Percentiles rank a stretch among this genome's conserved stretches.
Evolutionary conservation across 768 basidiomycete species (phyloP).

Genomic region (Dioszegia hungarica): DNA sequence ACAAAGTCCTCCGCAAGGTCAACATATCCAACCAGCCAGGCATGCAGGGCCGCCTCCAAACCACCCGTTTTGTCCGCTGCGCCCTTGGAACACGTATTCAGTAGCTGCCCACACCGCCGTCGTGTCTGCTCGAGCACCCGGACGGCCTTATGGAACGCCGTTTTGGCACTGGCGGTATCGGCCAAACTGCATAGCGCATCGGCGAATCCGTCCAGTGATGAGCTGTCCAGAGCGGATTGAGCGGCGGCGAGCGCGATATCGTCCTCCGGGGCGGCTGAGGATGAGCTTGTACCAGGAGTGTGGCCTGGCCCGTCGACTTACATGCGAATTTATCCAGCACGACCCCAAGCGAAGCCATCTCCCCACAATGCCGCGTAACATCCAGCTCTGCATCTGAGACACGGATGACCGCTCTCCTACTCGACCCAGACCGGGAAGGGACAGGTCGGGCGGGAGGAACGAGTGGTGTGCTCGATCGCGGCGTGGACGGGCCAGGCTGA

Average conservation of each 20-base stretch:
- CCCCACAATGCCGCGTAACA: conserved; percentile 17
- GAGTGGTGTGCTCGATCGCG: conserved; percentile 4
- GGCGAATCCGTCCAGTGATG: not conserved
- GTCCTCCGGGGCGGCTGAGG: not conserved
- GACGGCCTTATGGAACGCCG: conserved; percentile 21
- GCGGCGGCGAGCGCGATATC: not conserved
- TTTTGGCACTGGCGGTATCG: not conserved
- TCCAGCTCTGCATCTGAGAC: conserved; percentile 12
- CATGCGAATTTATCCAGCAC: conserved; percentile 13
- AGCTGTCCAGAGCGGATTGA: conserved; percentile 1
- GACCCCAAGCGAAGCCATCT: conserved; percentile 16
- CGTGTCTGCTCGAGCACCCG: conserved; percentile 27
- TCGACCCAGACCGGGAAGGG: conserved; percentile 2
- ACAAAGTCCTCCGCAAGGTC: conserved; percentile 14
- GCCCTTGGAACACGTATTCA: not conserved
- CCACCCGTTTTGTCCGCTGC: not conserved
- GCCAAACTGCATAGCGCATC: conserved; percentile 10
- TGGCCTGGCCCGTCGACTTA: not conserved
- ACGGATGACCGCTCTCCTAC: not conserved
- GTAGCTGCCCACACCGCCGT: conserved; percentile 12
- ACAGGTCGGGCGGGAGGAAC: not conserved
- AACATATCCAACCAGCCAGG: not conserved
- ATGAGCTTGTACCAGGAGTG: not conserved
- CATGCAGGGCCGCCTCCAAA: not conserved
- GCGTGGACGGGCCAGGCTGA: conserved; percentile 4